Conservation (phyloP, 441 rosid species). For the Erodium texanum region DNA sequence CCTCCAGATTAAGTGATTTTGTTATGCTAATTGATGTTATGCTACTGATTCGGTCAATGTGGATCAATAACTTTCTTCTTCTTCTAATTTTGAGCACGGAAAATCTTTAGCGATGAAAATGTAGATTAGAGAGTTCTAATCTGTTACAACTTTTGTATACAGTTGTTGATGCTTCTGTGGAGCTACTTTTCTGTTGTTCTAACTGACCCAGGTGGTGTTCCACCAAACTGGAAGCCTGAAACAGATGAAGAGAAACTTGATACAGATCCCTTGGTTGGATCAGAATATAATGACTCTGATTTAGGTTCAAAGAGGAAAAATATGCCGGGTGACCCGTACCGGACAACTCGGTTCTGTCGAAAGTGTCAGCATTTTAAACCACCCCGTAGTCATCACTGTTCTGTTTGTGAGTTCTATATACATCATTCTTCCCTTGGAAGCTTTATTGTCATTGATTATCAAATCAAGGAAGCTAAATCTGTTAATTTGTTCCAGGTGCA, state of each 20-base stretch:
- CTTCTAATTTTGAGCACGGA: background rate
- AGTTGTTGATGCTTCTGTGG: slow-evolving; percentile 76
- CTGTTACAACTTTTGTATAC: slow-evolving; percentile 12
- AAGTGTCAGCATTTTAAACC: slow-evolving; percentile 76
- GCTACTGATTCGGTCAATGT: background rate
- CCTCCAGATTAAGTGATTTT: background rate
- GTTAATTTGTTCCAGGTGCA: slow-evolving; percentile 43
- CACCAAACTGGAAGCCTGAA: slow-evolving; percentile 58
- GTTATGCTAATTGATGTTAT: background rate
- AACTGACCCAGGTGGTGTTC: slow-evolving; percentile 79
- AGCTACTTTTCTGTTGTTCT: slow-evolving; percentile 64
- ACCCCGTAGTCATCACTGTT: slow-evolving; percentile 90
- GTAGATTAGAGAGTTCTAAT: slow-evolving; percentile 13
- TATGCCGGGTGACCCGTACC: slow-evolving; percentile 23
- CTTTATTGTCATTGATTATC: background rate
- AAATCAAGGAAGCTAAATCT: slow-evolving; percentile 14
- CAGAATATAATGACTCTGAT: slow-evolving; percentile 23
- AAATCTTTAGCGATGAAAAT: background rate
- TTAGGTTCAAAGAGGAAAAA: slow-evolving; percentile 18
- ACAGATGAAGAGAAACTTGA: slow-evolving; percentile 66
- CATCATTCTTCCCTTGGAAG: slow-evolving; percentile 1
- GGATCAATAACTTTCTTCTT: background rate
- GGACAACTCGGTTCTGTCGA: slow-evolving; percentile 49
- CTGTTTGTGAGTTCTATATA: slow-evolving; percentile 61
- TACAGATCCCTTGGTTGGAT: slow-evolving; percentile 35